Percentiles rank a stretch among this genome's conserved stretches.
These are phyloP conservation scores for Trichoderma sp. DNA, from an alignment of 2,329 filamentous ascomycete genomes.

Conservation along the genomic window DNA sequence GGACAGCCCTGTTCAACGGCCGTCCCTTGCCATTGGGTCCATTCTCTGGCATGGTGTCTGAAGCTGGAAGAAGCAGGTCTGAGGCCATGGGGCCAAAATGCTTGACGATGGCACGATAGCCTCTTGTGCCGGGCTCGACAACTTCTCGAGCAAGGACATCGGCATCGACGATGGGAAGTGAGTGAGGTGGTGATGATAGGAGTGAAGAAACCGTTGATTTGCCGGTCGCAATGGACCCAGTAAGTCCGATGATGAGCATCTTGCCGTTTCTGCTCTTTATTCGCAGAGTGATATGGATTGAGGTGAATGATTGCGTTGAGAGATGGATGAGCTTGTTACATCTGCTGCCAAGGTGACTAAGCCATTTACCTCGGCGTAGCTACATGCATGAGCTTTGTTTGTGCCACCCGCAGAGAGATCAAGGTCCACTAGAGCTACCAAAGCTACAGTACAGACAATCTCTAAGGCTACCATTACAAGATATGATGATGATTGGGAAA, in stretches of 20 bases:
- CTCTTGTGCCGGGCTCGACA: constrained; percentile 84
- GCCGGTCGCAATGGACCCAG: constrained; percentile 94
- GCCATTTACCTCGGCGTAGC: background rate
- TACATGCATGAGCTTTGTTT: background rate
- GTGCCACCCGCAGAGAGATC: background rate
- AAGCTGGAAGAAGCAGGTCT: constrained; percentile 69
- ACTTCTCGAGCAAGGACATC: constrained; percentile 90
- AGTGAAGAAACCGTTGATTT: constrained; percentile 93
- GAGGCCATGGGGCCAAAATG: constrained; percentile 82
- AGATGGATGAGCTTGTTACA: background rate
- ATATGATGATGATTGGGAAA: background rate
- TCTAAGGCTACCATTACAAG: background rate
- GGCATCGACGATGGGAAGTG: constrained; percentile 87
- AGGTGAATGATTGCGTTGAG: background rate
- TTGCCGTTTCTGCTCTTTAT: constrained; percentile 6
- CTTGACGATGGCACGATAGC: constrained; percentile 76
- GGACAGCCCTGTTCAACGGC: constrained; percentile 79
- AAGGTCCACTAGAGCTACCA: background rate
- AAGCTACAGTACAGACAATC: background rate
- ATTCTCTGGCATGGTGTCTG: constrained; percentile 49
- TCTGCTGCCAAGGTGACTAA: background rate
- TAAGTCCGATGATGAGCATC: constrained; percentile 95
- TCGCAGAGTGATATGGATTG: background rate
- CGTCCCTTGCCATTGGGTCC: constrained; percentile 62
- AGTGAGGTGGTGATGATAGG: constrained; percentile 76